A percentile compares a stretch with the other conserved stretches of the same genome.
phyloP scores from a whole-genome alignment of 176 grass and related monocot species.

The Avena insularis region DNA sequence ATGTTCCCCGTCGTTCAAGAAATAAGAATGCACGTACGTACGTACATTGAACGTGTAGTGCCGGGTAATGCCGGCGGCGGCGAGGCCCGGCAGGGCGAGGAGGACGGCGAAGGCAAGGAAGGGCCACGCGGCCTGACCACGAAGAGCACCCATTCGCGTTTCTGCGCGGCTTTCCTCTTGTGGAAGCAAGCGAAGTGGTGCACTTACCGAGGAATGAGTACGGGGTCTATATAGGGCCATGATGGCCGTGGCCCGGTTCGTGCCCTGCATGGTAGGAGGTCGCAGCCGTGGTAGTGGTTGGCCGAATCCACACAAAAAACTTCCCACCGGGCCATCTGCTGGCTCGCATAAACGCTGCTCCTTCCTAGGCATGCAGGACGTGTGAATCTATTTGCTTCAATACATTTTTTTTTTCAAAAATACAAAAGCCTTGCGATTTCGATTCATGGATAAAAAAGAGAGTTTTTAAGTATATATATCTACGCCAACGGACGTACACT shows the following conservation, averaged over 20 bases:
- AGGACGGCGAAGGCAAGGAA: slow-evolving; percentile 43
- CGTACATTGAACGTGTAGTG: slow-evolving; percentile 78
- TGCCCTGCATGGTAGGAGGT: slow-evolving; percentile 68
- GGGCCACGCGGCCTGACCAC: not conserved
- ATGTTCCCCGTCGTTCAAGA: not conserved
- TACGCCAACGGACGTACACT: too few relatives aligned
- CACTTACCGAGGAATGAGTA: slow-evolving; percentile 37
- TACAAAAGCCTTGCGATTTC: too few relatives aligned
- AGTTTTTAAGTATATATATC: too few relatives aligned
- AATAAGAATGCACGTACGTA: not conserved
- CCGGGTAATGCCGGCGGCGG: slow-evolving; percentile 46
- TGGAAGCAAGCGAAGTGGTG: slow-evolving; percentile 54
- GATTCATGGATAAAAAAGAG: too few relatives aligned
- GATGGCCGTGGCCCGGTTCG: slow-evolving; percentile 32
- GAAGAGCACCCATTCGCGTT: slow-evolving; percentile 31
- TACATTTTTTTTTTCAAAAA: too few relatives aligned
- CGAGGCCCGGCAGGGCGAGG: slow-evolving; percentile 48
- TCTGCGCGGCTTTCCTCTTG: not conserved
- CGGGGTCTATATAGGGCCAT: slow-evolving; percentile 50
- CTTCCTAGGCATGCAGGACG: too few relatives aligned
- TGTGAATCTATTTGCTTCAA: too few relatives aligned
- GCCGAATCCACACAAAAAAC: slow-evolving; percentile 44
- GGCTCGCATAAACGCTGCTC: not conserved
- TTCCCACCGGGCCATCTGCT: slow-evolving; percentile 34
- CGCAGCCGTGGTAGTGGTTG: slow-evolving; percentile 53